These are phyloP conservation scores for Alternaria gaisen DNA, from an alignment of 2,329 filamentous ascomycete species.

Conservation along the genomic window DNA sequence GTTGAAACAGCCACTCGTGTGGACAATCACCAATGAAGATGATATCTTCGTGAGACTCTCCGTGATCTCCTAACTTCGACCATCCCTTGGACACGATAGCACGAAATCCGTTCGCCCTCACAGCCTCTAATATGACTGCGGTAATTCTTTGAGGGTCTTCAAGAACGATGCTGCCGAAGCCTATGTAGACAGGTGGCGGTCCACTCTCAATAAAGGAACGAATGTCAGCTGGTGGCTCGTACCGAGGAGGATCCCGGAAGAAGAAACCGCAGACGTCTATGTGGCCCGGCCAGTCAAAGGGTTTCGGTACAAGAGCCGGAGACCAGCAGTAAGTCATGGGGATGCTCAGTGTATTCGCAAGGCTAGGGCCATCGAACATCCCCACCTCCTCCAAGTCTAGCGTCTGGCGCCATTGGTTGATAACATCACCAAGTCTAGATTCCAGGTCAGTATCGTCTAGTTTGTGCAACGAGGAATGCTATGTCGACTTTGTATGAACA, in stretches of 20 bases:
- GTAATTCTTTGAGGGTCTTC: slow-evolving; percentile 59
- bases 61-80: neutral
- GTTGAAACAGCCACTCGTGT: slow-evolving; percentile 86
- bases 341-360: slow-evolving; percentile 50
- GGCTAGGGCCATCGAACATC: slow-evolving; percentile 48
- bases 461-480: neutral
- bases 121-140: slow-evolving; percentile 57
- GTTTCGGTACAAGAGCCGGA: slow-evolving; percentile 45
- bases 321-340: slow-evolving; percentile 59
- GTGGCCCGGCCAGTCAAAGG: slow-evolving; percentile 21
- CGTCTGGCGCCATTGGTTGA: slow-evolving; percentile 54
- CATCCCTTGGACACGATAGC: slow-evolving; percentile 63
- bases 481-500: neutral
- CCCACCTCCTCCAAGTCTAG: slow-evolving; percentile 55
- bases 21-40: slow-evolving; percentile 74
- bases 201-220: slow-evolving; percentile 59
- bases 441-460: neutral
- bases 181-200: slow-evolving; percentile 63
- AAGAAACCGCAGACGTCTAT: slow-evolving; percentile 57
- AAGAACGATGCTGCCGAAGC: slow-evolving; percentile 66
- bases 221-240: slow-evolving; percentile 53
- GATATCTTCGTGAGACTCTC: slow-evolving; percentile 42
- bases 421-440: slow-evolving; percentile 54
- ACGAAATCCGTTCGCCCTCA: slow-evolving; percentile 47
- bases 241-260: slow-evolving; percentile 52